Evolutionary conservation across 2,329 filamentous ascomycete species (phyloP).

Genomic region (Davidsoniella australis): DNA sequence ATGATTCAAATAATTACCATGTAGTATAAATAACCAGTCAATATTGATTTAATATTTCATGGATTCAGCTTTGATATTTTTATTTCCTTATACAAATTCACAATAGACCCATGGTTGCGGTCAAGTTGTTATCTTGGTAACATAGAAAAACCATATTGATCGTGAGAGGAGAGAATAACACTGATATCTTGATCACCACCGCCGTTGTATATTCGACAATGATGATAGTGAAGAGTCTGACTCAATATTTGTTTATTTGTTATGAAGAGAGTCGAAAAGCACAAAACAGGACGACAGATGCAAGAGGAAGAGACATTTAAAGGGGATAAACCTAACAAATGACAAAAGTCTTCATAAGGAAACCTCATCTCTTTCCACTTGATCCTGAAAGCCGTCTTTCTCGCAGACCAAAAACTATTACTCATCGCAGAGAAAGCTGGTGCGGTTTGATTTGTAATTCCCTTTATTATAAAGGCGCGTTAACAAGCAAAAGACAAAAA

Average conservation of each 20-base stretch:
- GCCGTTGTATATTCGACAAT: not conserved
- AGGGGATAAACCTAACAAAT: too few relatives aligned
- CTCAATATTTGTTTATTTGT: not conserved
- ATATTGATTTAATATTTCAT: too few relatives aligned
- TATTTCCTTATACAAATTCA: not conserved
- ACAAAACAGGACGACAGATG: not conserved
- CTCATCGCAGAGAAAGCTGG: not conserved
- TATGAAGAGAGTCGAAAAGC: not conserved
- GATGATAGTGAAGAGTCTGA: not conserved
- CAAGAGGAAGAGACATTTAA: too few relatives aligned
- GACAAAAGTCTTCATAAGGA: too few relatives aligned
- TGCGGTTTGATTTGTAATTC: too few relatives aligned
- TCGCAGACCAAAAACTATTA: not conserved
- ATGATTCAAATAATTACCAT: too few relatives aligned
- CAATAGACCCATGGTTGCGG: not conserved
- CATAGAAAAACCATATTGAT: not conserved
- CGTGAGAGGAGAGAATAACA: not conserved
- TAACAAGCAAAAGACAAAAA: not conserved
- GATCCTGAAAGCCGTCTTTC: not conserved
- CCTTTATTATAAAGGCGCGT: too few relatives aligned
- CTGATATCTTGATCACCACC: not conserved
- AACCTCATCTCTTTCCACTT: too few relatives aligned
- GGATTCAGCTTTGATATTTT: not conserved
- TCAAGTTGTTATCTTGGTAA: not conserved
- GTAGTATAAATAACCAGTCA: too few relatives aligned